Conservation (phyloP, 192 early-diverging fungal genomes). For the Haplosporangium gracile region DNA sequence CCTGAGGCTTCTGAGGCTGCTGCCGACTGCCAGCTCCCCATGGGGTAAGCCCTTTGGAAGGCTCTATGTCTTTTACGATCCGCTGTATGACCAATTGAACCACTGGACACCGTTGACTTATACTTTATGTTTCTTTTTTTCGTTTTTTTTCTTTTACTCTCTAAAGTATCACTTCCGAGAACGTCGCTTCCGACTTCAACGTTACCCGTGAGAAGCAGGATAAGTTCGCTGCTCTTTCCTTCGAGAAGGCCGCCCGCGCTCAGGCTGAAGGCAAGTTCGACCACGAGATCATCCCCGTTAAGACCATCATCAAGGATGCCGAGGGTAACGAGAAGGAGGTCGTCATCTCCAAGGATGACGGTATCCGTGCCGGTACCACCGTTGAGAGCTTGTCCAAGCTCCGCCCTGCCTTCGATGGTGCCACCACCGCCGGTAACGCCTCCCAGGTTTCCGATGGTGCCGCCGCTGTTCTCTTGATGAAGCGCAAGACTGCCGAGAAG, state of each 20-base stretch:
- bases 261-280: slow-evolving; percentile 93
- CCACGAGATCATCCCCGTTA: slow-evolving; percentile 92
- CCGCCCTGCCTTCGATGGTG: slow-evolving; percentile 91
- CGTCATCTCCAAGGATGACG: slow-evolving; percentile 89
- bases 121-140: not conserved
- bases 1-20: slow-evolving; percentile 73
- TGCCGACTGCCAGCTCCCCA: slow-evolving; percentile 89
- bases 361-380: slow-evolving; percentile 88
- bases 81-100: too few relatives aligned
- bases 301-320: slow-evolving; percentile 78
- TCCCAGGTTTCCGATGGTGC: slow-evolving; percentile 99
- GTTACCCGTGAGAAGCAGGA: slow-evolving; percentile 93
- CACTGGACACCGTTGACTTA: not conserved
- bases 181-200: slow-evolving; percentile 91
- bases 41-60: slow-evolving; percentile 65
- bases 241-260: slow-evolving; percentile 85
- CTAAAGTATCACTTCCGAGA: slow-evolving; percentile 90
- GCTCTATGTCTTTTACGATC: too few relatives aligned
- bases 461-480: slow-evolving; percentile 95
- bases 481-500: slow-evolving; percentile 90
- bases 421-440: slow-evolving; percentile 94
- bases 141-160: not conserved
- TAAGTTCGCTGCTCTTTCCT: slow-evolving; percentile 87
- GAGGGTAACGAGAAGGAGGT: slow-evolving; percentile 83
- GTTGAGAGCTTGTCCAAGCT: slow-evolving; percentile 85